Conservation (phyloP, 2,329 filamentous ascomycete species). For the Fusarium buxicola region DNA sequence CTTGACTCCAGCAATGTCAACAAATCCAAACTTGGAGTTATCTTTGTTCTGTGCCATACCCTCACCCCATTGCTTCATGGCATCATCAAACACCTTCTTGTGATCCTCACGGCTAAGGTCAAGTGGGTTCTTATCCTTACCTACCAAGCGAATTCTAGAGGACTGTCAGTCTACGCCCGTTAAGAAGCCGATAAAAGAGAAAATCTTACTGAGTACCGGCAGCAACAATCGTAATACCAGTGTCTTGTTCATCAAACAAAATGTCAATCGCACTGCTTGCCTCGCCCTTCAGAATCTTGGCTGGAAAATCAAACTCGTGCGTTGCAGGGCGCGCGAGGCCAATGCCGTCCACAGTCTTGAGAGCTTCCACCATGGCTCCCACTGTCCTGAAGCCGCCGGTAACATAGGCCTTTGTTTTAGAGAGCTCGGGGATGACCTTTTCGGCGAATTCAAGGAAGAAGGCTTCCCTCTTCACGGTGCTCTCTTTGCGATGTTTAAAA, state of each 20-base stretch:
- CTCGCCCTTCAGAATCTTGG: conserved; percentile 43
- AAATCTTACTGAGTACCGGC: conserved; percentile 49
- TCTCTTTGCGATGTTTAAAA: conserved; percentile 64
- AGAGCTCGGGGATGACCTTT: conserved; percentile 56
- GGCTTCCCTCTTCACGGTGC: conserved; percentile 65
- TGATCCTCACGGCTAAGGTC: conserved; percentile 61
- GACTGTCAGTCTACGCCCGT: not conserved
- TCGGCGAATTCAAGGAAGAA: conserved; percentile 73
- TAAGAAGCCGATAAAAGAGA: fast-evolving
- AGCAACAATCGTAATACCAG: conserved; percentile 51
- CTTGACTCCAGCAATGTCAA: conserved; percentile 48
- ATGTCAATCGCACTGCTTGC: conserved; percentile 61
- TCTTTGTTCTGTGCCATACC: conserved; percentile 49
- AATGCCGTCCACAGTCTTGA: conserved; percentile 68
- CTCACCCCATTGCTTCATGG: conserved; percentile 47
- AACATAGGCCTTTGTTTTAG: conserved; percentile 67
- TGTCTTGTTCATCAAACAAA: conserved; percentile 62
- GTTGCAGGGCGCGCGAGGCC: conserved; percentile 60
- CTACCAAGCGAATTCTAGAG: conserved; percentile 48
- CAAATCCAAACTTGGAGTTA: conserved; percentile 47
- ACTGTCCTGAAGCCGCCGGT: conserved; percentile 69
- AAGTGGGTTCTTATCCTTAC: conserved; percentile 64
- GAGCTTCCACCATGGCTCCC: conserved; percentile 67
- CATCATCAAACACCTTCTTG: conserved; percentile 44
- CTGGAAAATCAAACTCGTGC: conserved; percentile 43